phyloP scores from a whole-genome alignment of 108 stramenopile genomes.

The Skeletonema menzelii region DNA sequence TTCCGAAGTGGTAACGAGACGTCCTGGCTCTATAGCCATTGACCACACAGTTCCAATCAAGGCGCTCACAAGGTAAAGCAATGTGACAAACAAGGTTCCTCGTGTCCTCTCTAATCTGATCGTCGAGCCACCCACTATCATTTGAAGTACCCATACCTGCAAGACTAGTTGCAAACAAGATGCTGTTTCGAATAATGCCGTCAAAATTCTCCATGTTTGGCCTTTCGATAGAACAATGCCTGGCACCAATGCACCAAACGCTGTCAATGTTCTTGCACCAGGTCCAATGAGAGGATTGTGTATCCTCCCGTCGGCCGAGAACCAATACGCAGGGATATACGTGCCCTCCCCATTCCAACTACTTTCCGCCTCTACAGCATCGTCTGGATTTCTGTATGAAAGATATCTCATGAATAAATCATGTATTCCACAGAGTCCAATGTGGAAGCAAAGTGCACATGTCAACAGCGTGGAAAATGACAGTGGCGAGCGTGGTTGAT shows the following conservation, averaged over 20 bases:
- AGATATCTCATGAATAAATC: constrained; percentile 47
- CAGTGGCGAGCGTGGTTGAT: background rate
- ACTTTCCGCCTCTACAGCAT: constrained; percentile 20
- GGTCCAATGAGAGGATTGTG: constrained; percentile 42
- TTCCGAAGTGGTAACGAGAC: constrained; percentile 41
- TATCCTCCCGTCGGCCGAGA: constrained; percentile 43
- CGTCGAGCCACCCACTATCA: constrained; percentile 17
- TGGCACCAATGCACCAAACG: constrained; percentile 46
- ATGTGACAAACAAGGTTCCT: constrained; percentile 22
- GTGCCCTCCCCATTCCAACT: constrained; percentile 53
- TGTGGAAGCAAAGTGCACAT: constrained; percentile 33
- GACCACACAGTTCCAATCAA: constrained; percentile 41
- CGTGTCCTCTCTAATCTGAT: constrained; percentile 35
- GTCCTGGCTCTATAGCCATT: constrained; percentile 27
- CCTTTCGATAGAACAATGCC: constrained; percentile 40
- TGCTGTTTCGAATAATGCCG: constrained; percentile 30
- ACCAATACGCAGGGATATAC: constrained; percentile 40
- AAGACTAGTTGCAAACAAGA: constrained; percentile 29
- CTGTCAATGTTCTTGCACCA: constrained; percentile 45
- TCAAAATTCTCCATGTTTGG: constrained; percentile 35
- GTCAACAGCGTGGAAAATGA: constrained; percentile 23
- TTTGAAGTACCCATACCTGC: constrained; percentile 22
- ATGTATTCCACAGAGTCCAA: constrained; percentile 37
- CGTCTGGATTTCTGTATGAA: constrained; percentile 29
- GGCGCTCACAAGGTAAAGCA: constrained; percentile 23